phyloP scores from a whole-genome alignment of 106 monocot genomes.

The Dendrobium chrysotoxum region DNA sequence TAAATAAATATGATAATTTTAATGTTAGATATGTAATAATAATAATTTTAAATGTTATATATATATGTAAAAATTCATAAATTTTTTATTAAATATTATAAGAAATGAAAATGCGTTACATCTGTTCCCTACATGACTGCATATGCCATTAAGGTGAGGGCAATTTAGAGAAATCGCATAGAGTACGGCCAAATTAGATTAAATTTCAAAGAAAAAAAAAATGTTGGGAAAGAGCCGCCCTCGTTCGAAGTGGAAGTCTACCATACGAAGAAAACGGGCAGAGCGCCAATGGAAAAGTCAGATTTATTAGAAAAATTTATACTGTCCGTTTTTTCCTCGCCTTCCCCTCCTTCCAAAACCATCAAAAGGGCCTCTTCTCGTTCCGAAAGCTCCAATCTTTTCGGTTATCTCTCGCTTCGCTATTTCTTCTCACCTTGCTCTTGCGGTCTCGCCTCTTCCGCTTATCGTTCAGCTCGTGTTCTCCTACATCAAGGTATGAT shows the following conservation, averaged over 20 bases:
- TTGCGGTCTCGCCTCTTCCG: background rate
- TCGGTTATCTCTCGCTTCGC: background rate
- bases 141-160: background rate
- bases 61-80: no score
- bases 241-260: background rate
- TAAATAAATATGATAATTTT: no score
- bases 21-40: no score
- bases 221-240: background rate
- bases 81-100: no score
- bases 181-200: background rate
- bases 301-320: background rate
- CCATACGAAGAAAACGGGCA: slow-evolving; percentile 1
- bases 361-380: background rate
- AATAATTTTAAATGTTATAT: no score
- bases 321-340: background rate
- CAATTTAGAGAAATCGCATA: background rate
- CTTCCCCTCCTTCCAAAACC: background rate
- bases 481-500: background rate
- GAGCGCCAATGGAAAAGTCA: slow-evolving; percentile 9
- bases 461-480: background rate
- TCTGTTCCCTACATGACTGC: no score
- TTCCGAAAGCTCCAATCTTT: background rate
- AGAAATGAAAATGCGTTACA: no score
- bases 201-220: background rate
- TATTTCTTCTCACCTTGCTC: background rate